Evolutionary conservation across 78 protist genomes (phyloP).

Genomic region (Dictyostelium citrinum): DNA sequence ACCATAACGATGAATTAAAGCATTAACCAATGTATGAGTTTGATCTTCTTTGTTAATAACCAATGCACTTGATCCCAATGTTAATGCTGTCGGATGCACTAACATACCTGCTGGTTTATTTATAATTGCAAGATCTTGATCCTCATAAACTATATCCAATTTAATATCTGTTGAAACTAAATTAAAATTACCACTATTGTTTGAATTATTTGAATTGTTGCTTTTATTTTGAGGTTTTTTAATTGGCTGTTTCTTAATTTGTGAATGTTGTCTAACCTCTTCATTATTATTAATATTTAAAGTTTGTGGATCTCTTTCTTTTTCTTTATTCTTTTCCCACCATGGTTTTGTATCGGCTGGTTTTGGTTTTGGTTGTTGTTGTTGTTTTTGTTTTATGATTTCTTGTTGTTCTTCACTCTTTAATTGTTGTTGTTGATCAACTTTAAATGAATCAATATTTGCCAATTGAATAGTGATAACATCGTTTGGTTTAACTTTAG

Average conservation of each 20-base stretch:
- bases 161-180: slow-evolving; percentile 27
- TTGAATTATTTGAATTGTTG: not conserved
- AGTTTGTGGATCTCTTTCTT: not conserved
- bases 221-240: not conserved
- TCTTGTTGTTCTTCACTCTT: not conserved
- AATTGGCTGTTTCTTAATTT: not conserved
- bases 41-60: slow-evolving; percentile 9
- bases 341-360: not conserved
- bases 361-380: not conserved
- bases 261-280: not conserved
- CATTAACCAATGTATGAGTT: slow-evolving; percentile 67
- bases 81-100: slow-evolving; percentile 34
- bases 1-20: slow-evolving; percentile 41
- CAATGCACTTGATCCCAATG: not conserved
- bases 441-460: slow-evolving; percentile 21
- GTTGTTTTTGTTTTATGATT: not conserved
- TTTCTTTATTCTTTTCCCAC: not conserved
- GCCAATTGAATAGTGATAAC: not conserved
- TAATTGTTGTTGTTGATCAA: not conserved
- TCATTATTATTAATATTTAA: too few relatives aligned
- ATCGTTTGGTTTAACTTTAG: slow-evolving; percentile 37
- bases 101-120: slow-evolving; percentile 64
- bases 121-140: slow-evolving; percentile 18
- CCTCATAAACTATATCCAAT: slow-evolving; percentile 25
- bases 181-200: not conserved